Base-by-base conservation (phyloP, 768 basidiomycete genomes). In the Strobilomyces confusus region DNA sequence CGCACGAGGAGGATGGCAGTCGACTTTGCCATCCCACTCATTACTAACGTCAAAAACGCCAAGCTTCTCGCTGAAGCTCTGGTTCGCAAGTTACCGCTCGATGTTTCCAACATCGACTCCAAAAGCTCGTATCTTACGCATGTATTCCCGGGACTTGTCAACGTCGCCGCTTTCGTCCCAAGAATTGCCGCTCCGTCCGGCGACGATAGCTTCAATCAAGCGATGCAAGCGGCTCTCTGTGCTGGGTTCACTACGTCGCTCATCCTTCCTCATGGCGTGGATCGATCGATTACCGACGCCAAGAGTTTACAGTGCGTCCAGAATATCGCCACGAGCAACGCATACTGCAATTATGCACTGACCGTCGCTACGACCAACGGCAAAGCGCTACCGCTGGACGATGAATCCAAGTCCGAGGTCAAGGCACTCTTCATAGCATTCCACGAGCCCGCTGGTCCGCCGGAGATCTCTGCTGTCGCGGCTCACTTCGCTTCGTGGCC, bases 1-100 rank as follows among this genome's bases (percentile, higher is more conserved):
- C 95, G n/a, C n/a, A n/a, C n/a, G n/a, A n/a, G n/a, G n/a, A n/a
- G 97, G 48, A 95, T 98, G 94, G 97, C 97, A 7, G 94, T 99
- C 58, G 97, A 99, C 71, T 98, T 95, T 63, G 97, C 95, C 29
- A 86, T 98, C 32, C 97, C 97, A 1, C 79, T 98, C 48, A 92
- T 98, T 67, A 98, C 95, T 41, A 98, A 99, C 69, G 89, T 99
- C 75, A 99, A 99, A 77, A 94, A 93, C 65, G 95, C 95, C 51
- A 99, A 98, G 71, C 79, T 99, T 66, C 81, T 98, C 37, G 89
- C 92, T 15, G 94, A 98, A 72, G 97, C 95, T 2, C 76, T 95
- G 45, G 86, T 93, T 46, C 83, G 92, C 58, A 93, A 85, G 70
- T 77, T 95, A n/a, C 83, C 93, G 5, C 78, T 98, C 42, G 89